Evolutionary conservation across 768 basidiomycete genomes (phyloP), one percentile per base, ranked within the genome.

Genomic region (Termitomyces sp.): DNA sequence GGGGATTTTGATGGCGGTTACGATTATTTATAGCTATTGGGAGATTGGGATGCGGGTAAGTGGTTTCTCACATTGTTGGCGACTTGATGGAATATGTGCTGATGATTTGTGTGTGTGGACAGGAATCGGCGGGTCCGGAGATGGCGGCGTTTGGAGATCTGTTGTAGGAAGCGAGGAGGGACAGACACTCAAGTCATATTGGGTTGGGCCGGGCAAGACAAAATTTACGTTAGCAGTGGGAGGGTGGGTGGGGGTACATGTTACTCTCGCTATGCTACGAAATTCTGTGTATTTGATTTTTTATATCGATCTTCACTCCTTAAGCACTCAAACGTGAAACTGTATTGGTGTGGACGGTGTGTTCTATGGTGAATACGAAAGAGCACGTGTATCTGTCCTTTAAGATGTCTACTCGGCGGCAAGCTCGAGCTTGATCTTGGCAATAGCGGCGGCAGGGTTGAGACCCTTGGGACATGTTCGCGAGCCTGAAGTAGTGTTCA

Each of bases 381-480:
- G 30, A 9, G 40, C 19, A 40, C 40, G n/a, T 3, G n/a, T n/a
- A 40, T 11, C 2, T 21, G 17, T 24, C 22, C 22, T 32, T 32
- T 12, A 2, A 9, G 8, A 11, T 28, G 9, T 56, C 26, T 83
- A 90, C 37, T 89, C 88, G 7, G 85, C 75, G 2, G 90, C 88
- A 40, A 92, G 82, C 77, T 93, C 90, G 47, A 93, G 77, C 78
- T 96, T 96, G 75, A 98, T 92, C 77, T 89, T 86, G 17, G 92
- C 89, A 66, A 98, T 96, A 14, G 94, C 94, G 52, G 81, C 80
- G 3, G 92, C 93, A 3, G 93, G 93, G 75, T 96, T 95, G 61
- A 96, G 81, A 53, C 94, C 93, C 82, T 97, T 97, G 54, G 94
- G 93, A 74, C 94, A 98, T n/a, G 95, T 97, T 54, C 90, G 87